Conservation (phyloP, 2,329 filamentous ascomycete genomes). For the Daldinia sp. region DNA sequence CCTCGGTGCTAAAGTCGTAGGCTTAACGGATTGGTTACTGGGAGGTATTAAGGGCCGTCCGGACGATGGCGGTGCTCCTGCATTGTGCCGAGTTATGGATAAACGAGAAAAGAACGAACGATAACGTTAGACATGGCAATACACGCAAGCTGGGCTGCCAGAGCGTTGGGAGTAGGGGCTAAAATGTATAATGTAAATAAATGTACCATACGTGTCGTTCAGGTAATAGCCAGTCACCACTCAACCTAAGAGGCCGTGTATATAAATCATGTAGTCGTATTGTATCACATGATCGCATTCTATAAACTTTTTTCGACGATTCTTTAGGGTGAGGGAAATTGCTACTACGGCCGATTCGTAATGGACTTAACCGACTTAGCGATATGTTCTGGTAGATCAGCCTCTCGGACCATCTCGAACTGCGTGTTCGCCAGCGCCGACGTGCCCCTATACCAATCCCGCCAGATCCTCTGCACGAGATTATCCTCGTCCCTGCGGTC, state of each 20-base stretch:
- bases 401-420: constrained; percentile 60
- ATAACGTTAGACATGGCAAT: constrained; percentile 29
- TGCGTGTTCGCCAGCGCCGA: constrained; percentile 57
- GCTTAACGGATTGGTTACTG: constrained; percentile 93
- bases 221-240: constrained; percentile 45
- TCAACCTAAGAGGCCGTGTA: constrained; percentile 43
- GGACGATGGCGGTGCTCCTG: constrained; percentile 46
- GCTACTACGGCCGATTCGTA: neutral
- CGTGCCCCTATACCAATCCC: constrained; percentile 59
- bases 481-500: constrained; percentile 43
- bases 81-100: constrained; percentile 39
- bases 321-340: neutral
- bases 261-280: constrained; percentile 31
- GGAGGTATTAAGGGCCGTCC: constrained; percentile 72
- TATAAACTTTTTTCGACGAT: neutral
- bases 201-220: constrained; percentile 36
- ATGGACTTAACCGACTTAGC: constrained; percentile 24
- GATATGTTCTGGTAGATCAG: constrained; percentile 55
- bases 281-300: constrained; percentile 2
- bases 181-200: constrained; percentile 26
- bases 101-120: constrained; percentile 35
- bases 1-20: constrained; percentile 85
- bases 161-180: neutral
- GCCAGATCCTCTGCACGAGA: constrained; percentile 63
- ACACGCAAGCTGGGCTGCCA: neutral